phyloP scores from a whole-genome alignment of 2,329 filamentous ascomycete genomes.

The Phialocephala subalpina region DNA sequence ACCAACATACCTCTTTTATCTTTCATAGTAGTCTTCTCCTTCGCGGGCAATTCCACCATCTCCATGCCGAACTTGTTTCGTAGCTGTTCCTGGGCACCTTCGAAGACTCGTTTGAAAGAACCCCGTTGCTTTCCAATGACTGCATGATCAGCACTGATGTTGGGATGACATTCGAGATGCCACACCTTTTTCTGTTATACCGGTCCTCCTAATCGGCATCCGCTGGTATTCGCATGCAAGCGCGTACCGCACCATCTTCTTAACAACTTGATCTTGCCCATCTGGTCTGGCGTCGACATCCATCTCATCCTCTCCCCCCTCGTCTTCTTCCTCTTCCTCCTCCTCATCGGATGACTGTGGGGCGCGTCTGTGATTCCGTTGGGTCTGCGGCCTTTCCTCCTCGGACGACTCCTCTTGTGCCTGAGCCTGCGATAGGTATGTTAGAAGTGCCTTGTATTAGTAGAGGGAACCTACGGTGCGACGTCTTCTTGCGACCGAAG shows the following conservation, averaged over 20 bases:
- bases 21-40: constrained; percentile 82
- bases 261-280: constrained; percentile 59
- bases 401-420: constrained; percentile 41
- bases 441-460: constrained; percentile 14
- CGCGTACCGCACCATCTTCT: constrained; percentile 74
- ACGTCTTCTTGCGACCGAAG: constrained; percentile 35
- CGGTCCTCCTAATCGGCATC: constrained; percentile 65
- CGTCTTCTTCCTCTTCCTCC: constrained; percentile 36
- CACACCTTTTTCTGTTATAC: constrained; percentile 69
- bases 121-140: constrained; percentile 58
- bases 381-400: constrained; percentile 34
- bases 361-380: constrained; percentile 31
- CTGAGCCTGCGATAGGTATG: constrained; percentile 29
- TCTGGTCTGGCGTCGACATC: constrained; percentile 37
- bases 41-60: constrained; percentile 81
- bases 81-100: constrained; percentile 76
- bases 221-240: constrained; percentile 72
- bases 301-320: constrained; percentile 31
- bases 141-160: constrained; percentile 11
- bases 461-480: constrained; percentile 31
- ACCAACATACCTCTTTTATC: constrained; percentile 74
- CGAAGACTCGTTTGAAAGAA: constrained; percentile 81
- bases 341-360: constrained; percentile 39
- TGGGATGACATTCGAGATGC: not conserved
- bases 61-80: constrained; percentile 87